A percentile compares a stretch with the other conserved stretches of the same genome.
Conservation (phyloP, 108 stramenopile species). For the Nannochloropsis salina region DNA sequence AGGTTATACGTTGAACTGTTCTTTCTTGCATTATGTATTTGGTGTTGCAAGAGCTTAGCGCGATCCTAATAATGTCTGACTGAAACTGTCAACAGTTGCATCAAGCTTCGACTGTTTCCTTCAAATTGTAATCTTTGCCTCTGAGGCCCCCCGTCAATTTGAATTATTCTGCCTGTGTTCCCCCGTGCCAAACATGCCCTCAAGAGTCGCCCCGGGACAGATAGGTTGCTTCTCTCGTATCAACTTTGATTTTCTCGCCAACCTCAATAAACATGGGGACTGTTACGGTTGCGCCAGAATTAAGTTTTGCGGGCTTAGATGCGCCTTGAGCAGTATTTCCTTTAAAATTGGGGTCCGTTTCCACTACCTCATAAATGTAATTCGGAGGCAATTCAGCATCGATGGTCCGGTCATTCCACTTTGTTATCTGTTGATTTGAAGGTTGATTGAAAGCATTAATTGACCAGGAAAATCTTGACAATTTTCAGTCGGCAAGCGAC, state of each 20-base stretch:
- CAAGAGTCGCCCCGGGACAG: slow-evolving; percentile 24
- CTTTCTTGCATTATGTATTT: no score
- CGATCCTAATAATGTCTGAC: no score
- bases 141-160: no score
- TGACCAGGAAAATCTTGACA: not conserved
- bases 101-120: no score
- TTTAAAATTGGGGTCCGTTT: slow-evolving; percentile 83
- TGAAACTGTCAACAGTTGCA: no score
- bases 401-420: slow-evolving; percentile 74
- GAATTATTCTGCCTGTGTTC: no score
- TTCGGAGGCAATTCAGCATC: slow-evolving; percentile 71
- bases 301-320: slow-evolving; percentile 48
- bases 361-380: slow-evolving; percentile 63
- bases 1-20: no score
- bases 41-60: no score
- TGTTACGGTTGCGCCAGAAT: slow-evolving; percentile 38
- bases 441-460: not conserved
- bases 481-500: no score
- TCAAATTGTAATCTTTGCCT: no score
- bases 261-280: slow-evolving; percentile 52
- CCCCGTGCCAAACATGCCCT: no score
- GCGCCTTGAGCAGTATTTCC: slow-evolving; percentile 83
- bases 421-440: slow-evolving; percentile 45
- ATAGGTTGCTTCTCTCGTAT: slow-evolving; percentile 44
- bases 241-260: slow-evolving; percentile 52